Conservation (phyloP, 352 stramenopile genomes). For the Globisporangium cylindrosporum region DNA sequence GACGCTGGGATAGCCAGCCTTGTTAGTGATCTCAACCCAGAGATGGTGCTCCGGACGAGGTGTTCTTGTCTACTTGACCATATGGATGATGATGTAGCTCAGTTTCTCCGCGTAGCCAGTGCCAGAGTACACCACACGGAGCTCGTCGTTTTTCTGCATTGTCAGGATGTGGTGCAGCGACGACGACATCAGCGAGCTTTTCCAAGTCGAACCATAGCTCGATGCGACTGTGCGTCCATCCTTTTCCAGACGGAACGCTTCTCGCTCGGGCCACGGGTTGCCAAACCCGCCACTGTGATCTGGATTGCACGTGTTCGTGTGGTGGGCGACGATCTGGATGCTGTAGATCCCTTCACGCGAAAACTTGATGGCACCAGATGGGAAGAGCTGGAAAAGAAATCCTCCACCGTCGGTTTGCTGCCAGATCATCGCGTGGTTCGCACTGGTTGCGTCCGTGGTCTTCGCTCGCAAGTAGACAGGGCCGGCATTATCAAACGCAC, state of each 20-base stretch:
- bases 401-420: not conserved
- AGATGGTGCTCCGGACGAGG: too few relatives aligned
- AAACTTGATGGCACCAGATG: conserved; percentile 1
- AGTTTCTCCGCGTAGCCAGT: not conserved
- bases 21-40: too few relatives aligned
- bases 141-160: conserved; percentile 1
- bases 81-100: conserved; percentile 26
- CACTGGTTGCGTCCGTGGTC: not conserved
- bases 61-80: conserved; percentile 16
- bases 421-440: not conserved
- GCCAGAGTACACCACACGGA: conserved; percentile 11
- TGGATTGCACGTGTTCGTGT: not conserved
- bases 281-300: not conserved
- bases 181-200: not conserved
- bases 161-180: conserved; percentile 1
- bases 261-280: not conserved
- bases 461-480: not conserved
- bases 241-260: conserved; percentile 5
- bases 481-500: not conserved
- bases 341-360: conserved; percentile 6
- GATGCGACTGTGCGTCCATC: not conserved
- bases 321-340: conserved; percentile 3
- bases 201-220: not conserved
- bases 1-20: too few relatives aligned
- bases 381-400: not conserved